phyloP scores from a whole-genome alignment of 257 asterid species.

The Ilex aquifolium region DNA sequence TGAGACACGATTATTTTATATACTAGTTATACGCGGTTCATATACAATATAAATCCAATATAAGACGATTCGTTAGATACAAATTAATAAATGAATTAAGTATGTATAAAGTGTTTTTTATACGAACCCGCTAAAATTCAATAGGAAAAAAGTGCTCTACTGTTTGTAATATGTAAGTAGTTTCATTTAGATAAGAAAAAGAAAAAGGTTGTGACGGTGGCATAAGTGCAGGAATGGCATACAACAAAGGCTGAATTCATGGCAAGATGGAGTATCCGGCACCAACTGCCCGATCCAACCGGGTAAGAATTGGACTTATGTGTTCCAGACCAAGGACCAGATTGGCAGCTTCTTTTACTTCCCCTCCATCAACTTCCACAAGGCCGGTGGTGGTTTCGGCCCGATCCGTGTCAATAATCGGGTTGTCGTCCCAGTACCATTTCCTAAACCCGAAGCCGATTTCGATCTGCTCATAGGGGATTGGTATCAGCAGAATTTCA shows the following conservation, averaged over 20 bases:
- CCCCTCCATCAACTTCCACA: slow-evolving; percentile 36
- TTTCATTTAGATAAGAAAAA: no score
- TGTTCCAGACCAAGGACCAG: slow-evolving; percentile 52
- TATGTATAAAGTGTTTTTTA: neutral
- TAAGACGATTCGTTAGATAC: no score
- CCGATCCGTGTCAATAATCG: slow-evolving; percentile 41
- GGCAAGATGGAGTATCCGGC: slow-evolving; percentile 66
- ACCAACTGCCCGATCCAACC: slow-evolving; percentile 50
- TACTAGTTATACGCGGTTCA: no score
- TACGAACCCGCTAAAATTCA: neutral
- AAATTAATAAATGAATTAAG: neutral
- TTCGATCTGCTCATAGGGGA: slow-evolving; percentile 63
- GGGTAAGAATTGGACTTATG: slow-evolving; percentile 43
- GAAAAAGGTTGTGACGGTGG: no score
- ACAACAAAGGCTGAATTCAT: slow-evolving; percentile 47
- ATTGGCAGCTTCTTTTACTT: slow-evolving; percentile 48
- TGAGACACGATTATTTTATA: no score
- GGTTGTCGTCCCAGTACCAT: slow-evolving; percentile 21
- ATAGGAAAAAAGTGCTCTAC: neutral
- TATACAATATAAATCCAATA: no score
- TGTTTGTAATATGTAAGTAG: no score
- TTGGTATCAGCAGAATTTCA: slow-evolving; percentile 44
- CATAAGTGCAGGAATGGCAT: slow-evolving; percentile 40
- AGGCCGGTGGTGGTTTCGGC: slow-evolving; percentile 57
- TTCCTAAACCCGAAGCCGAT: slow-evolving; percentile 37